Evolutionary conservation across 2,329 filamentous ascomycete species (phyloP).

Genomic region (Penicillium italicum): DNA sequence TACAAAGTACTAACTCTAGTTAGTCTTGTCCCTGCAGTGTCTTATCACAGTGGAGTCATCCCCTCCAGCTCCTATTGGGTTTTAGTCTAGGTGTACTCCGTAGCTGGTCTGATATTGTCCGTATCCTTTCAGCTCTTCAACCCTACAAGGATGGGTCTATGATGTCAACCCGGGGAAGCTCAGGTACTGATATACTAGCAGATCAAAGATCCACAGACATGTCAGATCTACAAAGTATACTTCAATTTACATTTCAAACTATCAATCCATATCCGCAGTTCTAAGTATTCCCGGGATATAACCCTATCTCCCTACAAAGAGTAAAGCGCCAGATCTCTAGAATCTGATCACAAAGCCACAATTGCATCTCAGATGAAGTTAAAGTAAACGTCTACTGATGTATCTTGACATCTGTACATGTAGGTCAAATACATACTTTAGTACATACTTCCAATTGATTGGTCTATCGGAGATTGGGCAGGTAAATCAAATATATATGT

Average conservation of each 20-base stretch:
- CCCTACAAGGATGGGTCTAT: neutral
- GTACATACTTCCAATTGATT: neutral
- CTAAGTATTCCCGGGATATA: neutral
- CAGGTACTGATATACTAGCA: neutral
- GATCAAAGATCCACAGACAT: neutral
- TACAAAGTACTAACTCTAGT: neutral
- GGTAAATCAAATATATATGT: constrained; percentile 6
- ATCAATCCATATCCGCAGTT: neutral
- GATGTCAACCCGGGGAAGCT: constrained; percentile 5
- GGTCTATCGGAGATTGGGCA: neutral
- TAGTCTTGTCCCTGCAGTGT: constrained; percentile 1
- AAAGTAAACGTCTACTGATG: neutral
- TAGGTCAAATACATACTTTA: neutral
- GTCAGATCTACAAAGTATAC: neutral
- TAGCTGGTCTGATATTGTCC: neutral
- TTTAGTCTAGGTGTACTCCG: no score
- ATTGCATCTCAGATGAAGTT: neutral
- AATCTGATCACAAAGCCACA: neutral
- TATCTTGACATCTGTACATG: neutral
- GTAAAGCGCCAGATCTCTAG: neutral
- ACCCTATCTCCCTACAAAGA: neutral
- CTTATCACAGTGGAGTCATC: constrained; percentile 5
- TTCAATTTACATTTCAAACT: neutral
- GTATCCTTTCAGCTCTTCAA: neutral
- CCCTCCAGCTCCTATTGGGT: neutral